Evolutionary conservation across 1,284 basidiomycete species (phyloP).

Genomic region (Naganishia albida): DNA sequence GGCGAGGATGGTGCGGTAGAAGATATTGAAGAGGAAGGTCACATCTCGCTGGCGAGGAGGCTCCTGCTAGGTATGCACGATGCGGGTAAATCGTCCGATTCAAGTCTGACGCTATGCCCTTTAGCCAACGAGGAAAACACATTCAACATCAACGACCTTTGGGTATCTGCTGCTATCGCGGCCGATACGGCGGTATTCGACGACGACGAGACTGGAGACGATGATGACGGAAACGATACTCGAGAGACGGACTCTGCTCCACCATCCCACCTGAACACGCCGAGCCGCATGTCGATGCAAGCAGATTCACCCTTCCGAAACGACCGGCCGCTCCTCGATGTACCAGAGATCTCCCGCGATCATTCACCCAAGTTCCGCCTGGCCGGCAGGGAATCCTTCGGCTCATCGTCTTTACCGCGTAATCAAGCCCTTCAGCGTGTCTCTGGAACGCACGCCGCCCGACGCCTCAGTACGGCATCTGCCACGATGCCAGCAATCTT

Average conservation of each 20-base stretch:
- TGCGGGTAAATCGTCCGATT: background rate
- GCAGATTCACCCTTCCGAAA: slow-evolving; percentile 32
- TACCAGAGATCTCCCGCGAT: background rate
- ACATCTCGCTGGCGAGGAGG: slow-evolving; percentile 77
- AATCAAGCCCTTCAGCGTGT: slow-evolving; percentile 32
- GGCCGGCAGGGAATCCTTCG: slow-evolving; percentile 13
- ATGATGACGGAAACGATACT: slow-evolving; percentile 48
- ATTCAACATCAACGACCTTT: slow-evolving; percentile 55
- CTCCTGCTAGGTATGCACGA: slow-evolving; percentile 66
- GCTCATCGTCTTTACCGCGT: background rate
- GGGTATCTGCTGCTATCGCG: slow-evolving; percentile 55
- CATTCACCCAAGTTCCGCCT: slow-evolving; percentile 16
- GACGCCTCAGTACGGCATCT: slow-evolving; percentile 50
- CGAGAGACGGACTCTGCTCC: slow-evolving; percentile 35
- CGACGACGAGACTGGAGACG: slow-evolving; percentile 49
- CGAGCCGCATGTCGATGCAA: slow-evolving; percentile 5
- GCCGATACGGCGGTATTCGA: slow-evolving; percentile 54
- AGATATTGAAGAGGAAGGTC: slow-evolving; percentile 37
- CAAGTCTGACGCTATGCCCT: background rate
- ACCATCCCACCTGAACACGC: slow-evolving; percentile 31
- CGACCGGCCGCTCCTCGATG: slow-evolving; percentile 17
- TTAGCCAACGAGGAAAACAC: slow-evolving; percentile 55
- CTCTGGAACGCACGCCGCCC: slow-evolving; percentile 39
- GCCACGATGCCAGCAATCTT: slow-evolving; percentile 52
- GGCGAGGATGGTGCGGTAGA: slow-evolving; percentile 30